phyloP scores from a whole-genome alignment of 257 asterid species.

The Solanum lycopersicoides region DNA sequence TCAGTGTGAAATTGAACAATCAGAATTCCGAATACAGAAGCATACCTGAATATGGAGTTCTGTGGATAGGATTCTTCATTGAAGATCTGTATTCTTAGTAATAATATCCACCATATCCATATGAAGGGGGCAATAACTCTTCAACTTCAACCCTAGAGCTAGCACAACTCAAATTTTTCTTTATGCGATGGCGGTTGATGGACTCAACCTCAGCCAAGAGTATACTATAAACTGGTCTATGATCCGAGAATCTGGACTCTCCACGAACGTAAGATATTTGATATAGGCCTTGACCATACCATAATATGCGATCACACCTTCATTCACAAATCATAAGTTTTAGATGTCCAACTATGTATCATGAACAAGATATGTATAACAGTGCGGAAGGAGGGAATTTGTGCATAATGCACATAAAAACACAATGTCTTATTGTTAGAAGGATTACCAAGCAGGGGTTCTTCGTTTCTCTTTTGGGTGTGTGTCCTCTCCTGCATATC shows the following conservation, averaged over 20 bases:
- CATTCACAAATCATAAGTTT: conserved; percentile 9
- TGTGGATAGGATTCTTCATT: not conserved
- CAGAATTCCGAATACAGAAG: not conserved
- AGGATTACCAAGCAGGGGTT: conserved; percentile 85
- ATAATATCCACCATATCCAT: conserved; percentile 35
- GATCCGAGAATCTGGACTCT: conserved; percentile 92
- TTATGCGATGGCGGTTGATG: conserved; percentile 40
- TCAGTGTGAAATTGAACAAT: not conserved
- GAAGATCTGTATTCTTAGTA: conserved; percentile 13
- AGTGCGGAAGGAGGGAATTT: not conserved
- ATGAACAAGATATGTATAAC: not conserved
- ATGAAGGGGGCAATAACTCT: conserved; percentile 64
- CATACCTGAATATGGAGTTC: not conserved
- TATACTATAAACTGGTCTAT: conserved; percentile 73
- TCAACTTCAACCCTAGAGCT: conserved; percentile 86
- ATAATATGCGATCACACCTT: conserved; percentile 97
- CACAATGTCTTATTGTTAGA: not conserved
- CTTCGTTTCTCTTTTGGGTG: conserved; percentile 77
- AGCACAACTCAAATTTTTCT: conserved; percentile 57
- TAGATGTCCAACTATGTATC: not conserved
- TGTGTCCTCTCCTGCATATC: conserved; percentile 73
- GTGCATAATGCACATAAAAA: not conserved
- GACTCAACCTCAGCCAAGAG: conserved; percentile 90
- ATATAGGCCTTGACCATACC: conserved; percentile 84
- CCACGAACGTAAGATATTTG: conserved; percentile 94